A percentile compares a stretch with the other conserved stretches of the same genome.
Evolutionary conservation across 1,284 basidiomycete species (phyloP).

Genomic region (Austroboletus olivaceoglutinosus): DNA sequence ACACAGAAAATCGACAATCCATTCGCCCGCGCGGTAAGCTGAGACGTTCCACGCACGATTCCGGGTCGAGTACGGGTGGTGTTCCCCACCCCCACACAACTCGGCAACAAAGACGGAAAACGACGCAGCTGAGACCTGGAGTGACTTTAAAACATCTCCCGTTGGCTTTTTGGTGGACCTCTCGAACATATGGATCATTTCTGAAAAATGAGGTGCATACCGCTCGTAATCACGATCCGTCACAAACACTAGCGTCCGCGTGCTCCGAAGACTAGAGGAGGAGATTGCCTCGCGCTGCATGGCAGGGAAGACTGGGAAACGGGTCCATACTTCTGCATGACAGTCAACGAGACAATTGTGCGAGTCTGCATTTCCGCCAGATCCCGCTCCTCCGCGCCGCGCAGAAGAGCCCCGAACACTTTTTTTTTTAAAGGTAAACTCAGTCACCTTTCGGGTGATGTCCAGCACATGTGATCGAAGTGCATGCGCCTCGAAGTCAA

Average conservation of each 20-base stretch:
- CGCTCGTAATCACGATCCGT: conserved; percentile 37
- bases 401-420: conserved; percentile 12
- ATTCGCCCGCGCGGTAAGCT: conserved; percentile 50
- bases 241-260: conserved; percentile 43
- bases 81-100: conserved; percentile 8
- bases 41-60: conserved; percentile 34
- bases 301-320: conserved; percentile 58
- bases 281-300: conserved; percentile 48
- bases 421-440: conserved; percentile 52
- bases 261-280: conserved; percentile 31
- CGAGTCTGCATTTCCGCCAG: background rate
- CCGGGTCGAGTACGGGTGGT: background rate
- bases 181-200: conserved; percentile 49
- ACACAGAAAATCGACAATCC: conserved; percentile 60
- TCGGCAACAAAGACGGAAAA: conserved; percentile 23
- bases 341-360: conserved; percentile 58
- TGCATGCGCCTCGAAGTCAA: conserved; percentile 32
- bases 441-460: conserved; percentile 53
- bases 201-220: conserved; percentile 43
- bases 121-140: conserved; percentile 26
- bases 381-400: conserved; percentile 14
- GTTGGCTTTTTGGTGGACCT: conserved; percentile 41
- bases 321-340: conserved; percentile 59
- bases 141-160: conserved; percentile 40
- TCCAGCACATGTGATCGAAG: conserved; percentile 46